These are phyloP conservation scores for Fusarium nanum DNA, from an alignment of 2,329 filamentous ascomycete genomes.

Conservation along the genomic window DNA sequence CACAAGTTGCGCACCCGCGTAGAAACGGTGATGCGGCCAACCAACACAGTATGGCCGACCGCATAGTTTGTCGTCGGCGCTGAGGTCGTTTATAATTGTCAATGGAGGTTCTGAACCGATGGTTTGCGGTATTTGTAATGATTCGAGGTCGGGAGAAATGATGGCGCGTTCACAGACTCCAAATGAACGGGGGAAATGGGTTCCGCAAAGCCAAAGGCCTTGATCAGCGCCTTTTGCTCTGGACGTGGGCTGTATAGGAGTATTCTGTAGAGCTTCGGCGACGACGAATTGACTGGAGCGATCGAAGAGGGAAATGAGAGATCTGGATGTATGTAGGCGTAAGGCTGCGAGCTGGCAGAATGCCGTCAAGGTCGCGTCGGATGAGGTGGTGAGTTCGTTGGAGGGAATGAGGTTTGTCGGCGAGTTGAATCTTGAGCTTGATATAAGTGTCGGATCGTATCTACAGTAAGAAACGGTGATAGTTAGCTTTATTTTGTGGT, in stretches of 20 bases:
- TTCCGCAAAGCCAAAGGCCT: not conserved
- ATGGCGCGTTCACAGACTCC: slow-evolving; percentile 6
- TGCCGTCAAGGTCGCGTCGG: not conserved
- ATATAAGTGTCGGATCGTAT: not conserved
- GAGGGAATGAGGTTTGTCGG: not conserved
- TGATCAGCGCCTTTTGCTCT: not conserved
- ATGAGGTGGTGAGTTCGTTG: not conserved
- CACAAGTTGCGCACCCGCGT: not conserved
- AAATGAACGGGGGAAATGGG: not conserved
- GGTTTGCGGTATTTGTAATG: not conserved
- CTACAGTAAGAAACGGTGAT: not conserved
- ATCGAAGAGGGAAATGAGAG: slow-evolving; percentile 1
- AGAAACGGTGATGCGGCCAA: slow-evolving; percentile 4
- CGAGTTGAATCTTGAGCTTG: not conserved
- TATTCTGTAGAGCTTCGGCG: too few relatives aligned
- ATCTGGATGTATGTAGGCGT: not conserved
- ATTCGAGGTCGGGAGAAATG: fast-evolving
- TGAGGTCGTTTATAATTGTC: not conserved
- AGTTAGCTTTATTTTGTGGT: not conserved
- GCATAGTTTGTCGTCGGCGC: not conserved
- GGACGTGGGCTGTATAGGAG: too few relatives aligned
- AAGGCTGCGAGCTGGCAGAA: slow-evolving; percentile 1
- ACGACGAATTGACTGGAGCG: not conserved
- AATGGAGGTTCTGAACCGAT: fast-evolving
- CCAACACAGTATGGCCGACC: not conserved